A percentile compares a stretch with the other conserved stretches of the same genome.
Evolutionary conservation across 768 basidiomycete genomes (phyloP).

Genomic region (Clathrus columnatus): DNA sequence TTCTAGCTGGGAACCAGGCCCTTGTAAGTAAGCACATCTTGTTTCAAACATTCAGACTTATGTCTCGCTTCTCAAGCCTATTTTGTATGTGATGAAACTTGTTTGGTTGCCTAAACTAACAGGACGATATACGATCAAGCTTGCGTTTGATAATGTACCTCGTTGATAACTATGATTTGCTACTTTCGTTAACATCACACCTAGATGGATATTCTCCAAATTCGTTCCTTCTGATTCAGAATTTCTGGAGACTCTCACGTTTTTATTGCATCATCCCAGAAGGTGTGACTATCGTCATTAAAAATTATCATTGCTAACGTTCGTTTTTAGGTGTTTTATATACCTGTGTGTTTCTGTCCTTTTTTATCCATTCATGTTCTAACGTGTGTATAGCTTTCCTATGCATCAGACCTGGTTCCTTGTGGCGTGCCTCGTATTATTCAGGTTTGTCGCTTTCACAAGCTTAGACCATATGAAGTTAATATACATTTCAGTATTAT

Average conservation of each 20-base stretch:
- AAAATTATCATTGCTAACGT: not conserved
- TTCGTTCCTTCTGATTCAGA: conserved; percentile 50
- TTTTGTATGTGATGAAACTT: conserved; percentile 55
- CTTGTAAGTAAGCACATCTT: conserved; percentile 57
- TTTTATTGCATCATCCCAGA: conserved; percentile 90
- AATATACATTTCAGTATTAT: not conserved
- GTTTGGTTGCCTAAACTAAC: not conserved
- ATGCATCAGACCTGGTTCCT: conserved; percentile 94
- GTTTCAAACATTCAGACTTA: conserved; percentile 1
- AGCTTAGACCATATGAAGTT: not conserved
- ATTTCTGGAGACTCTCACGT: conserved; percentile 71
- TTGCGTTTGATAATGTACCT: conserved; percentile 77
- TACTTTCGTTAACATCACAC: conserved; percentile 4
- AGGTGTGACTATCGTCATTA: conserved; percentile 26
- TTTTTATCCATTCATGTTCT: not conserved
- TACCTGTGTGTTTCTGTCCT: conserved; percentile 36
- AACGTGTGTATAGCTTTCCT: conserved; percentile 41
- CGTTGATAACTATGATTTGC: not conserved
- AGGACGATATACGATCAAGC: conserved; percentile 27
- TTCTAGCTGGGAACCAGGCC: conserved; percentile 88
- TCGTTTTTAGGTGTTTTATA: conserved; percentile 55
- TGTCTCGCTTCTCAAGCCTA: conserved; percentile 41
- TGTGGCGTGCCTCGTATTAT: conserved; percentile 49
- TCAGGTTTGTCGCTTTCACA: conserved; percentile 49
- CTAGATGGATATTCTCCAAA: conserved; percentile 69